Base-by-base conservation (phyloP, 2,329 filamentous ascomycete species). In the Neonectria punicea region DNA sequence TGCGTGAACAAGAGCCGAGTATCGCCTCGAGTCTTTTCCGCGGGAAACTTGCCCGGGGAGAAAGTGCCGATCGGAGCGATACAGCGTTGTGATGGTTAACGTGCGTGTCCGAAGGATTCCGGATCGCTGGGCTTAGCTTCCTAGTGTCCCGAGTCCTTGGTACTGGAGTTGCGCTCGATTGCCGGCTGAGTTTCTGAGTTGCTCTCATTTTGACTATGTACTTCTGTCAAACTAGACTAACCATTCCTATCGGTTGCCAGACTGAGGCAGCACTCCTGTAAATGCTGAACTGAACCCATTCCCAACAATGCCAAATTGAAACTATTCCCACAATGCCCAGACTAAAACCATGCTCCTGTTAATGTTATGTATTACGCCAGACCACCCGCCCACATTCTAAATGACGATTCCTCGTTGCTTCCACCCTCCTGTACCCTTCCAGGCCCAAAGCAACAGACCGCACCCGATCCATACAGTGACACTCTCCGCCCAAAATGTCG, bases 401-500 rank as follows among this genome's bases (percentile, higher is more conserved):
- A 89, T 87, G 18, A 93, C 86, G 76, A 98, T 89, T 0, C 92
- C 93, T 63, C 93, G 87, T 74, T 86, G 86, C 67, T 85, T 86
- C 94, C 94, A 98, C 0, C 93, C 92, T 22, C 86, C 85, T 61
- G 81, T 87, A 2, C 92, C 92, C 78, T 91, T 91, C 94, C 94
- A 98, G 7, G 94, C 94, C 85, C 88, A 91, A 16, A 90, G 68
- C 81, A 95, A 91, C 71, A 93, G 79, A 3, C 82, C 84, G 73
- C 92, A 90, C 0, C 93, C 94, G 41, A 93, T 70, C 90, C 92
- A 94, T 0, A 97, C 91, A 67, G 91, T 94, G 1, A 87, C 80
- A 0, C 92, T 90, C 86, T 97, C 93, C 1, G 92, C 92, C 94
- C 94, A 97, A 70, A 95, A 97, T 0, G 92, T 93, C 0, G 84